Conservation (phyloP, 2,329 filamentous ascomycete genomes). For the Karstenula rhodostoma region DNA sequence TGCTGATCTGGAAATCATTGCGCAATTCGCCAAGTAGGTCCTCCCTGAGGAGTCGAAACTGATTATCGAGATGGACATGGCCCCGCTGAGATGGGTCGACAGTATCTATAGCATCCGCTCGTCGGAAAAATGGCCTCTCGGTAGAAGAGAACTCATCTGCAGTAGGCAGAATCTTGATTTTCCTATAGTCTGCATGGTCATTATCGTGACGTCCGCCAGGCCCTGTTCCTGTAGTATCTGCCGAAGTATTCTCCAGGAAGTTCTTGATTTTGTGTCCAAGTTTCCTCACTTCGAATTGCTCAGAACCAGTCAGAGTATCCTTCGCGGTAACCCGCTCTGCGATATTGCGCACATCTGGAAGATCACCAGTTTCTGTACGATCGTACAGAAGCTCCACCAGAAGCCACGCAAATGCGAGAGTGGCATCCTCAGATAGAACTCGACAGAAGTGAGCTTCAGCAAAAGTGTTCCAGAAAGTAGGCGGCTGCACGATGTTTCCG, state of each 20-base stretch:
- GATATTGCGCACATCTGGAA: constrained; percentile 36
- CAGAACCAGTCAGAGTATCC: constrained; percentile 32
- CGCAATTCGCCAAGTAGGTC: constrained; percentile 74
- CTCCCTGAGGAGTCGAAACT: constrained; percentile 75
- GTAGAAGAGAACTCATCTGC: constrained; percentile 67
- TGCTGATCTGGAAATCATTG: constrained; percentile 64
- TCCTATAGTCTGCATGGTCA: constrained; percentile 67
- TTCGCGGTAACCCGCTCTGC: constrained; percentile 32
- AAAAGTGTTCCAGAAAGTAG: constrained; percentile 63
- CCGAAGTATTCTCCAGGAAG: constrained; percentile 59
- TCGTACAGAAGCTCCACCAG: constrained; percentile 58
- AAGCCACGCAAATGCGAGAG: constrained; percentile 49
- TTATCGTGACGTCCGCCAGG: constrained; percentile 79
- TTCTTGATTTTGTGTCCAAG: constrained; percentile 63
- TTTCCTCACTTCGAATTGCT: constrained; percentile 62
- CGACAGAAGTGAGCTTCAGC: constrained; percentile 39
- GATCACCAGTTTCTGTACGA: constrained; percentile 34
- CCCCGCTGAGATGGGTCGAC: constrained; percentile 50
- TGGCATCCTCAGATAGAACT: constrained; percentile 32
- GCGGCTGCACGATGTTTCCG: constrained; percentile 59
- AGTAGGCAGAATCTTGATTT: constrained; percentile 72
- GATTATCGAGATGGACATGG: constrained; percentile 69
- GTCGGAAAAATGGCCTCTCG: constrained; percentile 63
- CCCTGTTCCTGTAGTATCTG: constrained; percentile 41
- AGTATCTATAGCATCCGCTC: constrained; percentile 59